Evolutionary conservation across 805 yeast genomes (phyloP), one percentile per base, ranked within the genome.

Genomic region (Myxozyma kluyveri): DNA sequence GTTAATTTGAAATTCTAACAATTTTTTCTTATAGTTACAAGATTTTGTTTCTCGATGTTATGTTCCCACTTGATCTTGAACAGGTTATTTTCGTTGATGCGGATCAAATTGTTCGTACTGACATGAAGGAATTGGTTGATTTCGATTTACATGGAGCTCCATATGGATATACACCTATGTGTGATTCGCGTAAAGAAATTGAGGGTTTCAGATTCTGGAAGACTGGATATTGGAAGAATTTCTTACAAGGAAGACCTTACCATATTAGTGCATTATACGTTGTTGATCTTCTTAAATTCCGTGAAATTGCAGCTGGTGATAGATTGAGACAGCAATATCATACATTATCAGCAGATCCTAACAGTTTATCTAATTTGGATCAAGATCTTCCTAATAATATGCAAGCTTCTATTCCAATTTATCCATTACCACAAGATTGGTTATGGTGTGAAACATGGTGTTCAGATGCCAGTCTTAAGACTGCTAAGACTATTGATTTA

Each of bases 371-470:
- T 9, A 88, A 88, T 63, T 75, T 90, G 54, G 98, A 89, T 65
- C 97, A 91, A 66, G 98, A 93, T 65, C 75, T 91, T 55, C 89
- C 96, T n/a, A 93, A 91, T 68, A 86, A 87, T 64, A 61, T 90
- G 61, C 98, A 93, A 67, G 62, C 73, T 21, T 67, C 69, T 26
- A 67, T 91, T 27, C 84, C 83, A 45, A 88, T 88, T 18, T 78
- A 73, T 62, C 83, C 93, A 6, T 71, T 88, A 40, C 86, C 88
- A 2, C 83, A 83, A 60, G 90, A 86, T 41, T 88, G 95, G 95
- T 71, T 87, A 35, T 88, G 96, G 96, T 88, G 95, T 69, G 96
- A 88, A 64, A 88, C 96, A 0, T 88, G 96, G 96, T 86, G 96
- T 67, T 75, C 82, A 27, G 86, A 82, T 57, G 84, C 76, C 45